Percentiles rank a stretch among this genome's conserved stretches.
Conservation (phyloP, 2,329 filamentous ascomycete species). For the Aspergillus sp. region DNA sequence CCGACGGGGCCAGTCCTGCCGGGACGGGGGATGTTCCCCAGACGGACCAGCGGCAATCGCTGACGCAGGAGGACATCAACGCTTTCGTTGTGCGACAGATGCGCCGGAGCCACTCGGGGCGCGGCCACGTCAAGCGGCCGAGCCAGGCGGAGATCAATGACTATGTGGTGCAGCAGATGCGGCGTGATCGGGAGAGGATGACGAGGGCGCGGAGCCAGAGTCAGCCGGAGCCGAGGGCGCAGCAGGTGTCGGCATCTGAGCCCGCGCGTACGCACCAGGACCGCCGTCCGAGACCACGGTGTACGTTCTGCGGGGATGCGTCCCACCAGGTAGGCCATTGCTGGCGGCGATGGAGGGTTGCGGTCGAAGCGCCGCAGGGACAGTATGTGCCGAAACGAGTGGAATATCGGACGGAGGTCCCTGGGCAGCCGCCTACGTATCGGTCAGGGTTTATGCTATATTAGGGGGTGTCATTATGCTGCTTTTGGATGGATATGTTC, state of each 20-base stretch:
- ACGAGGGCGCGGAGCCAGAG: constrained; percentile 20
- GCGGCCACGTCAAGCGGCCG: constrained; percentile 18
- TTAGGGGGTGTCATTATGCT: constrained; percentile 3
- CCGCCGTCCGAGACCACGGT: constrained; percentile 8
- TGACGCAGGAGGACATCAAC: constrained; percentile 28
- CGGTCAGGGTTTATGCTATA: constrained; percentile 23
- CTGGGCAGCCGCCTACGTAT: constrained; percentile 24
- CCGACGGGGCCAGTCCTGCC: too few relatives aligned
- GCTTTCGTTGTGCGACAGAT: constrained; percentile 26
- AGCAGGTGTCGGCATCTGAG: too few relatives aligned
- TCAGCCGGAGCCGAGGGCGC: constrained; percentile 16
- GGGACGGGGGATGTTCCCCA: constrained; percentile 2
- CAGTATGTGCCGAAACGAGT: constrained; percentile 22
- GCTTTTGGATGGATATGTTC: neutral
- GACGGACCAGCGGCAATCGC: neutral
- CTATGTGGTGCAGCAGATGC: constrained; percentile 28
- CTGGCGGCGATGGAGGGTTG: constrained; percentile 24
- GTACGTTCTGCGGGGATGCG: constrained; percentile 23
- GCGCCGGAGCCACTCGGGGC: constrained; percentile 12
- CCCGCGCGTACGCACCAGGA: neutral
- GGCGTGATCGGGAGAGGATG: constrained; percentile 20
- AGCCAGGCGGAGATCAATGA: constrained; percentile 31
- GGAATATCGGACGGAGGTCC: constrained; percentile 19
- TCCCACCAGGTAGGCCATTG: constrained; percentile 22
- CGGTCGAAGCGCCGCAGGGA: constrained; percentile 23